These are phyloP conservation scores for Backusella mclennaniae DNA, from an alignment of 192 early-diverging fungal genomes.

Conservation along the genomic window DNA sequence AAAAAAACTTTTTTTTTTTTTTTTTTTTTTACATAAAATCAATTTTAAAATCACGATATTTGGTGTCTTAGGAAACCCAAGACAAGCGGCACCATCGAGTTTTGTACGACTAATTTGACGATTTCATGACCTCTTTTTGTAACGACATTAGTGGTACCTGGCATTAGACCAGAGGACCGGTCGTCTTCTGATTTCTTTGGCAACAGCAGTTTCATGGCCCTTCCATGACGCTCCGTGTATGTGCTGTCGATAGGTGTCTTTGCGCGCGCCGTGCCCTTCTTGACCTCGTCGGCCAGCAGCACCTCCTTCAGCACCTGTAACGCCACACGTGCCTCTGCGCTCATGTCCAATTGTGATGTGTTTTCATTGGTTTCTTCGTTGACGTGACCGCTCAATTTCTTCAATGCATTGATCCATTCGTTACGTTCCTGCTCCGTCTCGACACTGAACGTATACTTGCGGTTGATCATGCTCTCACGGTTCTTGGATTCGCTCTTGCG, in stretches of 20 bases:
- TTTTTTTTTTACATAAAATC: too few relatives aligned
- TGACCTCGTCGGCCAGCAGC: slow-evolving; percentile 45
- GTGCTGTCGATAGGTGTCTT: not conserved
- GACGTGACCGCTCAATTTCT: slow-evolving; percentile 20
- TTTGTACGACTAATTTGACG: slow-evolving; percentile 48
- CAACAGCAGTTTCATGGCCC: not conserved
- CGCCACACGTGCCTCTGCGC: slow-evolving; percentile 43
- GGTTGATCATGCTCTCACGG: not conserved
- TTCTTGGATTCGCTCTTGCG: not conserved
- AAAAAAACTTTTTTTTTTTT: too few relatives aligned
- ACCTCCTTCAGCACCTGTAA: slow-evolving; percentile 49
- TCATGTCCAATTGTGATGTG: not conserved
- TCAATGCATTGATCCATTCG: slow-evolving; percentile 29
- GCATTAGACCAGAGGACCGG: not conserved
- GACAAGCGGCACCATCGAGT: slow-evolving; percentile 46
- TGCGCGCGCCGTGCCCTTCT: slow-evolving; percentile 21
- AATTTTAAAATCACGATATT: slow-evolving; percentile 1
- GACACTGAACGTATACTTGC: slow-evolving; percentile 36
- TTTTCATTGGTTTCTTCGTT: slow-evolving; percentile 17
- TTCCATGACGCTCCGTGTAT: not conserved
- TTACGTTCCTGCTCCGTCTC: slow-evolving; percentile 27
- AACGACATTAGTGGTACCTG: slow-evolving; percentile 27
- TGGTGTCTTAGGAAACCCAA: slow-evolving; percentile 40
- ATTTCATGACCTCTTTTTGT: slow-evolving; percentile 48
- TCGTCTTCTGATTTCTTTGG: not conserved